Evolutionary conservation across 2,329 filamentous ascomycete species (phyloP), one percentile per base, ranked within the genome.

Genomic region (Alternaria longipes): DNA sequence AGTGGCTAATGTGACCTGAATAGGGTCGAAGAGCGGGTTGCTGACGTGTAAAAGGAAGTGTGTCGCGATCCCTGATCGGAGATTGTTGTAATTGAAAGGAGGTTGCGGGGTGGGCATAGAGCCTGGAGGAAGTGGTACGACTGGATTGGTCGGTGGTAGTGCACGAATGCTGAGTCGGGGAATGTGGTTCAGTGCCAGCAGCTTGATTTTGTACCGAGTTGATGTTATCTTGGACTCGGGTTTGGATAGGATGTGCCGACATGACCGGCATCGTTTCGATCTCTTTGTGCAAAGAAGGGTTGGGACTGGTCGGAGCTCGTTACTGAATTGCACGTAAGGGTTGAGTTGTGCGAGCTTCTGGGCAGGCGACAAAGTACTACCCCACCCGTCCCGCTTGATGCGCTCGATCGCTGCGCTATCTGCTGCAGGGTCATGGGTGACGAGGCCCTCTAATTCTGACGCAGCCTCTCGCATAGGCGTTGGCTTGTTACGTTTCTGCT

Each of bases 201-300:
- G 86, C 56, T 92, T 91, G 78, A 99, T 97, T 72, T 94, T 91
- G 85, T 95, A 98, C 30, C 94, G 90, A 7, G 91, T 95, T 54
- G 91, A 94, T 47, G 89, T 88, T 32, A 97, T 90, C 79, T 98
- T 99, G 60, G 90, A 87, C 79, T 99, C 95, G 14, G 94, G 95
- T 77, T 97, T 96, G 63, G 93, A 91, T 69, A 99, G 90, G 75
- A 98, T 97, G 81, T 98, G 94, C 12, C 95, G 90, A 80, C 95
- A 99, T 11, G 90, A 87, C 52, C 92, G 91, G 79, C 95, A 99
- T 46, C 95, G 92, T 81, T 97, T 98, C 20, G 93, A 93, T 38
- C 94, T 91, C 76, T 97, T 97, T 0, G 94, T 97, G 58, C 93
- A 90, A 14, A 99, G 87, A 2, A 96, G 86, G 16, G 91, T 90